phyloP scores from a whole-genome alignment of 192 early-diverging fungal genomes.

The Dissophora ornata region DNA sequence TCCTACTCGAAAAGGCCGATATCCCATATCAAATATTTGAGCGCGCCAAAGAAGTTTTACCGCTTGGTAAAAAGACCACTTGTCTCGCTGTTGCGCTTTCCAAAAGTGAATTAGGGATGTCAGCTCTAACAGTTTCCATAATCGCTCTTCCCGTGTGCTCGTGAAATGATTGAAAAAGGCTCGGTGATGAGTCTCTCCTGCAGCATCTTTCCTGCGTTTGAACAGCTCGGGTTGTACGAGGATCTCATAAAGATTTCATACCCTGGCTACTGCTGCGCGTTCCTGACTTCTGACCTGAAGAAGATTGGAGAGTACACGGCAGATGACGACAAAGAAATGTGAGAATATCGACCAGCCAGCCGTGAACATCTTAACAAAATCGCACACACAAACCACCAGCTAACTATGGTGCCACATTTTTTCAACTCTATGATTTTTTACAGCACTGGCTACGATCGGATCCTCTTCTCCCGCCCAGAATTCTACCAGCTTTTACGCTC shows the following conservation, averaged over 20 bases:
- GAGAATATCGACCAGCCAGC: too few species aligned
- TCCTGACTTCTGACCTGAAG: background rate
- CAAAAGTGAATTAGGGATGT: too few species aligned
- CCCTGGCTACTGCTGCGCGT: background rate
- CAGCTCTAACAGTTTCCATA: background rate
- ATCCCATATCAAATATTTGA: constrained; percentile 33
- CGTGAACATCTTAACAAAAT: background rate
- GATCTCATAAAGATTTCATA: constrained; percentile 7
- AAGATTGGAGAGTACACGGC: background rate
- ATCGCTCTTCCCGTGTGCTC: too few species aligned
- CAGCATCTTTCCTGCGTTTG: constrained; percentile 11
- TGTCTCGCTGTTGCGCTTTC: background rate
- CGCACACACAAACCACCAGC: too few species aligned
- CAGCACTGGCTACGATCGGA: constrained; percentile 2
- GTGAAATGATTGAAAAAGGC: constrained; percentile 1
- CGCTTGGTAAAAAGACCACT: constrained; percentile 8
- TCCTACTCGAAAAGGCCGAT: constrained; percentile 7
- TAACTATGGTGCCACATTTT: too few species aligned
- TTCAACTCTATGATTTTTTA: background rate
- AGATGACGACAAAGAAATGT: background rate
- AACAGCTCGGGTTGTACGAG: constrained; percentile 10
- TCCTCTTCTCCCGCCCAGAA: constrained; percentile 1
- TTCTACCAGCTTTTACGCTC: constrained; percentile 12
- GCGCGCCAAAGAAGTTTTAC: constrained; percentile 3
- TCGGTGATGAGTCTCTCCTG: constrained; percentile 11